Evolutionary conservation across 768 basidiomycete genomes (phyloP).

Genomic region (Rhodotorula diobovata): DNA sequence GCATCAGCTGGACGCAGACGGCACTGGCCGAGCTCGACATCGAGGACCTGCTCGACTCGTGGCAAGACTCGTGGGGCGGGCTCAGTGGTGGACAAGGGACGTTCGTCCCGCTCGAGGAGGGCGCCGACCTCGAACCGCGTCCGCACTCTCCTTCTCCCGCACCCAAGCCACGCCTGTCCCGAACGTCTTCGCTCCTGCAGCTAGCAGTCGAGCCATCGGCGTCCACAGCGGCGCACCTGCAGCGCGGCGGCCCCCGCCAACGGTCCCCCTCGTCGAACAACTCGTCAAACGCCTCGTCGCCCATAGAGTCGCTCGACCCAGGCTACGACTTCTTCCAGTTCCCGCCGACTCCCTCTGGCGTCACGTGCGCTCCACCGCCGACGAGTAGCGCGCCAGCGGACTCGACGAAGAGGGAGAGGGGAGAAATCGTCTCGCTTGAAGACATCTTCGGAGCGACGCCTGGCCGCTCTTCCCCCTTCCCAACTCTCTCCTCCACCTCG

Average conservation of each 20-base stretch:
- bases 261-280: not conserved
- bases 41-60: slow-evolving; percentile 28
- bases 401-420: not conserved
- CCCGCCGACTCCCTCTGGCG: not conserved
- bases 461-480: slow-evolving; percentile 6
- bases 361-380: not conserved
- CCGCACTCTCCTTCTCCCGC: not conserved
- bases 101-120: not conserved
- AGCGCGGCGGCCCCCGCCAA: not conserved
- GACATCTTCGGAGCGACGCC: slow-evolving; percentile 6
- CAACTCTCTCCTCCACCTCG: not conserved
- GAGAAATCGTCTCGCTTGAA: slow-evolving; percentile 5
- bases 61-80: no score
- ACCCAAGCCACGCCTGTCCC: not conserved
- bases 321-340: not conserved
- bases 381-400: no score
- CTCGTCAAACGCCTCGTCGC: not conserved
- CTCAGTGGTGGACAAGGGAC: not conserved
- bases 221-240: not conserved
- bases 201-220: not conserved
- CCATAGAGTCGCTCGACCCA: not conserved
- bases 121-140: not conserved
- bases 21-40: slow-evolving; percentile 31
- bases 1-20: slow-evolving; percentile 12
- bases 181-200: not conserved